Evolutionary conservation across 176 grass and related monocot genomes (phyloP).

Genomic region (Avena atlantica): DNA sequence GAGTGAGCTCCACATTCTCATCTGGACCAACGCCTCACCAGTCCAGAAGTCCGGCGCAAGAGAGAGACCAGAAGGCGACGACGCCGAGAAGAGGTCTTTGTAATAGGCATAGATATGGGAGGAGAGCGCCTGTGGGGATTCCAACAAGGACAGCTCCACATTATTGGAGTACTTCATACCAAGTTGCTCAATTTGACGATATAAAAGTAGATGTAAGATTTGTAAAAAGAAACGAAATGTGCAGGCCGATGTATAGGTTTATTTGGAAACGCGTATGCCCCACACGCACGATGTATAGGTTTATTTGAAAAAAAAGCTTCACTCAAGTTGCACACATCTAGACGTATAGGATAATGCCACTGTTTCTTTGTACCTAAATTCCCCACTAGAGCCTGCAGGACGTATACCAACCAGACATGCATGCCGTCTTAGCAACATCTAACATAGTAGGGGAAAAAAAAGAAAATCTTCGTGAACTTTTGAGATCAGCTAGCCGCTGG

Average conservation of each 20-base stretch:
- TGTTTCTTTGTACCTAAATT: constrained; percentile 41
- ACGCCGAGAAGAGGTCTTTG: no score
- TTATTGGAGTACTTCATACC: no score
- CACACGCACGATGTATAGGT: constrained; percentile 4
- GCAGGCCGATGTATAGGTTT: neutral
- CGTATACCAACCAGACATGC: neutral
- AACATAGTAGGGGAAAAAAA: neutral
- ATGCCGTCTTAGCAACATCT: neutral
- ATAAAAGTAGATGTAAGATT: no score
- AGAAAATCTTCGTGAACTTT: neutral
- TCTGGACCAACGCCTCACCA: no score
- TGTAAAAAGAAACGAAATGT: no score
- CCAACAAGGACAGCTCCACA: no score
- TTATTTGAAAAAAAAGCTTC: constrained; percentile 4
- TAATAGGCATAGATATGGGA: no score
- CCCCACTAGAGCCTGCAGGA: constrained; percentile 4
- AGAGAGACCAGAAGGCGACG: no score
- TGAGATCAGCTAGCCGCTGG: neutral
- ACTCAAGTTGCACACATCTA: neutral
- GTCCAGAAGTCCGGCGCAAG: no score
- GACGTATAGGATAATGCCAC: neutral
- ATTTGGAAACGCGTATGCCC: neutral
- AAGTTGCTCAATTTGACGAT: no score
- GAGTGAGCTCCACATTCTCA: no score
- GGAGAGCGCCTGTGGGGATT: no score